Evolutionary conservation across 305 asterid genomes (phyloP).

Genomic region (Euphrasia arctica): DNA sequence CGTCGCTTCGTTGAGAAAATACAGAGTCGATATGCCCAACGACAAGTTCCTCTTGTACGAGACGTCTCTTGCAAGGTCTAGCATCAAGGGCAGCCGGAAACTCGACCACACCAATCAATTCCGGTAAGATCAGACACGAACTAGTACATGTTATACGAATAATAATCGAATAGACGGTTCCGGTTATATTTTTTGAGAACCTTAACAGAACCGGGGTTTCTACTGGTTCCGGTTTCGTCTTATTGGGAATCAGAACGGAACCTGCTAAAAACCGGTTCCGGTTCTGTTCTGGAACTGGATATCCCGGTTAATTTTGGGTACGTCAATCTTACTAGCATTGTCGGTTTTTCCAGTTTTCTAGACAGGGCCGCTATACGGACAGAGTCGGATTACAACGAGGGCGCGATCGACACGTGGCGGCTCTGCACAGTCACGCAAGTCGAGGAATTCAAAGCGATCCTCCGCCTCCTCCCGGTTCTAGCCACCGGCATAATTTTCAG

Average conservation of each 20-base stretch:
- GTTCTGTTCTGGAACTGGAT: no score
- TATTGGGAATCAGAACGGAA: no score
- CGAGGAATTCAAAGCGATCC: constrained; percentile 9
- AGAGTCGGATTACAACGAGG: not conserved
- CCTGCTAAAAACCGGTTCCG: no score
- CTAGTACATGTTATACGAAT: not conserved
- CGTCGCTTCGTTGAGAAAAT: constrained; percentile 4
- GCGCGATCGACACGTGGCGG: constrained; percentile 1
- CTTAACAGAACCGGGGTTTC: no score
- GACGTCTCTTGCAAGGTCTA: not conserved
- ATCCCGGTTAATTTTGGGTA: no score
- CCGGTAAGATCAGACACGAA: not conserved
- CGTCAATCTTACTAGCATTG: not conserved
- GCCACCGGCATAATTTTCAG: constrained; percentile 14
- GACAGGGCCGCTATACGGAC: constrained; percentile 1
- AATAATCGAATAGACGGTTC: not conserved
- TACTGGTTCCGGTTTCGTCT: no score
- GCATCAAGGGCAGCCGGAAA: not conserved
- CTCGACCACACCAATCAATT: constrained; percentile 10
- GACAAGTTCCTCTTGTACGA: constrained; percentile 1
- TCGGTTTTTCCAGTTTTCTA: constrained; percentile 1
- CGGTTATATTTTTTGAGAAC: no score
- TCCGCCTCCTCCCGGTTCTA: not conserved
- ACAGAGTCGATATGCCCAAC: not conserved
- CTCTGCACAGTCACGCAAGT: constrained; percentile 17